Conservation (phyloP, 2,329 filamentous ascomycete genomes). For the Sclerotiophoma versabilis region DNA sequence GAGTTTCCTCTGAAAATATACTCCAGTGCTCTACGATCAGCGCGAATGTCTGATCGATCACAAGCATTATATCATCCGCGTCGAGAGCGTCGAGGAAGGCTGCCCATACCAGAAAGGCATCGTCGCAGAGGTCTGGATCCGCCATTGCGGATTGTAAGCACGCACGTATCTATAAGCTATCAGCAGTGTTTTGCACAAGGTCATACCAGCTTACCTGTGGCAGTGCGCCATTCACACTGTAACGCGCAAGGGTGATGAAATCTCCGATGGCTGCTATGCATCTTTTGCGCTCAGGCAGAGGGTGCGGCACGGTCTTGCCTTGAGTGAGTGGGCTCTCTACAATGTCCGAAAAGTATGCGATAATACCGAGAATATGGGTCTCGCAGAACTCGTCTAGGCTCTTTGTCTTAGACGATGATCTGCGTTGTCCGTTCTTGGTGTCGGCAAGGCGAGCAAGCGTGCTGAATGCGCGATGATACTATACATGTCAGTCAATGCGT, state of each 20-base stretch:
- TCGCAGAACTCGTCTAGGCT: conserved; percentile 78
- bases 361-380: conserved; percentile 83
- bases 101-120: conserved; percentile 85
- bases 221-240: conserved; percentile 77
- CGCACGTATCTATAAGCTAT: conserved; percentile 74
- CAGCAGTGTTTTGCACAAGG: conserved; percentile 20
- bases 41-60: conserved; percentile 89
- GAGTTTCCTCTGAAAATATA: conserved; percentile 67
- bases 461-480: conserved; percentile 59
- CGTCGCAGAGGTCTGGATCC: conserved; percentile 74
- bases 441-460: conserved; percentile 56
- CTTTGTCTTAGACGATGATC: conserved; percentile 59
- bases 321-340: conserved; percentile 70
- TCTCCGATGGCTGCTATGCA: conserved; percentile 86
- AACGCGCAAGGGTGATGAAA: conserved; percentile 79
- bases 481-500: conserved; percentile 17
- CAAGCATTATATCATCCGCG: conserved; percentile 77
- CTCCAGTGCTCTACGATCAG: conserved; percentile 84
- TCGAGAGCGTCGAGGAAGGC: conserved; percentile 74
- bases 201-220: conserved; percentile 72
- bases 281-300: conserved; percentile 72
- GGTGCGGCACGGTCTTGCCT: conserved; percentile 56
- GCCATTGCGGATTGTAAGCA: conserved; percentile 86
- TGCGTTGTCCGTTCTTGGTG: conserved; percentile 55
- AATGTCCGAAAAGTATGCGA: conserved; percentile 78